Percentiles rank a stretch among this genome's conserved stretches.
Conservation (phyloP, 2,329 filamentous ascomycete species). For the Microsporum canis region DNA sequence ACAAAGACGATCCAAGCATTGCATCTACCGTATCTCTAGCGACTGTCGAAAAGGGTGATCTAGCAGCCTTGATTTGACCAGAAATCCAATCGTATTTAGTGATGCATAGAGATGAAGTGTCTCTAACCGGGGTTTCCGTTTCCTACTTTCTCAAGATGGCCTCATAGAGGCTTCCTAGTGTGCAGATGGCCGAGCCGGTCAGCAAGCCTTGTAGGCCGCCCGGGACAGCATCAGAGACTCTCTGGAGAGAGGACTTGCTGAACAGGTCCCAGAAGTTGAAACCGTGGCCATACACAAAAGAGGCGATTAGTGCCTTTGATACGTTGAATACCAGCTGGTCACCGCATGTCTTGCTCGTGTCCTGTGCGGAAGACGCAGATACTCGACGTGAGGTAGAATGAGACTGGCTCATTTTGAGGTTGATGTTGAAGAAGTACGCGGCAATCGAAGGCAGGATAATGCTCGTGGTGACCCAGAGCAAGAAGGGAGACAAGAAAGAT, state of each 20-base stretch:
- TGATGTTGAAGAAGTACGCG: slow-evolving; percentile 88
- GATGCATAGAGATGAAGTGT: background rate
- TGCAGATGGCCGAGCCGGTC: slow-evolving; percentile 32
- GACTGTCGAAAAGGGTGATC: background rate
- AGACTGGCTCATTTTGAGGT: slow-evolving; percentile 37
- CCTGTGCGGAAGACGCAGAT: slow-evolving; percentile 23
- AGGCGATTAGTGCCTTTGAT: slow-evolving; percentile 69
- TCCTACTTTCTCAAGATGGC: slow-evolving; percentile 32
- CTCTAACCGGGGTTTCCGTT: background rate
- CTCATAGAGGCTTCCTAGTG: slow-evolving; percentile 36
- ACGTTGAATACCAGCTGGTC: slow-evolving; percentile 89
- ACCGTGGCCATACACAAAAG: slow-evolving; percentile 58
- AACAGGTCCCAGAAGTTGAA: slow-evolving; percentile 31
- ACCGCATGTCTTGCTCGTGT: slow-evolving; percentile 44
- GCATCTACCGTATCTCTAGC: background rate
- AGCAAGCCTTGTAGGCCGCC: slow-evolving; percentile 31
- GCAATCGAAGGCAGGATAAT: slow-evolving; percentile 56
- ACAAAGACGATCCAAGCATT: background rate
- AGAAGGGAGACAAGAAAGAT: slow-evolving; percentile 72
- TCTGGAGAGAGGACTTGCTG: slow-evolving; percentile 26
- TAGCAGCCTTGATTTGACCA: background rate
- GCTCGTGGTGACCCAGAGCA: slow-evolving; percentile 65
- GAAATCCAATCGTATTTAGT: background rate
- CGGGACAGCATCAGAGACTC: slow-evolving; percentile 29
- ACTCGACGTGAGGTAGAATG: slow-evolving; percentile 20